phyloP scores from a whole-genome alignment of 225 moss, liverwort and hornwort genomes.

The Straminergon stramineum region DNA sequence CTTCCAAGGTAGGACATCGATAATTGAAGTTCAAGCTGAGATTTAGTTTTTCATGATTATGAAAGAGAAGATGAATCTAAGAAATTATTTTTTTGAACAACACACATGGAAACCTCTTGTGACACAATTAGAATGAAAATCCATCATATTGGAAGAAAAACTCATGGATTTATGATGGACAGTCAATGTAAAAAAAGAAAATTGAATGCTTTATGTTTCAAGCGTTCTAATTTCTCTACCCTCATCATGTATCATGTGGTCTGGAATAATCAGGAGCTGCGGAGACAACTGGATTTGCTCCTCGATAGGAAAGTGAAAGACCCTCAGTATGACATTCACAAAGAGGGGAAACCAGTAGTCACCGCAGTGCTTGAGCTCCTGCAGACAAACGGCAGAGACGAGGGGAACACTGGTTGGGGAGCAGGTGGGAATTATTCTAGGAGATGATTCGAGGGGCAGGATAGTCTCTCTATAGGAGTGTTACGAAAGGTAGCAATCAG shows the following conservation, averaged over 20 bases:
- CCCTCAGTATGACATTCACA: conserved; percentile 83
- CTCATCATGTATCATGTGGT: not conserved
- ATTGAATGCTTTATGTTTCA: not conserved
- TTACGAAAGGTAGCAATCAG: not conserved
- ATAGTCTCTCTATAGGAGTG: not conserved
- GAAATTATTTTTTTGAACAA: not conserved
- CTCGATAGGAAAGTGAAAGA: conserved; percentile 82
- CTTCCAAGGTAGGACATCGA: not conserved
- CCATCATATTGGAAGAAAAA: not conserved
- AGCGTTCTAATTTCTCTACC: not conserved
- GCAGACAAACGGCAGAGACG: conserved; percentile 47
- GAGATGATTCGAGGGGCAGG: conserved; percentile 1
- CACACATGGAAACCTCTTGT: not conserved
- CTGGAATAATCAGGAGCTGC: conserved; percentile 55
- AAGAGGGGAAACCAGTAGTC: conserved; percentile 72
- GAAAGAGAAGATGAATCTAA: not conserved
- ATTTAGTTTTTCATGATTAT: not conserved
- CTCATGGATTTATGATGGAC: not conserved
- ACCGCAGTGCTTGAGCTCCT: conserved; percentile 86
- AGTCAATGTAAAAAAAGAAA: not conserved
- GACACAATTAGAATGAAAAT: not conserved
- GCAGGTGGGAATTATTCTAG: conserved; percentile 24
- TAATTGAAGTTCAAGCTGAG: not conserved
- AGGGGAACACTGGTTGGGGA: conserved; percentile 34
- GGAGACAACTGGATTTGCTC: conserved; percentile 72